phyloP scores from a whole-genome alignment of 2,329 filamentous ascomycete species.

The Coniochaeta sp. region DNA sequence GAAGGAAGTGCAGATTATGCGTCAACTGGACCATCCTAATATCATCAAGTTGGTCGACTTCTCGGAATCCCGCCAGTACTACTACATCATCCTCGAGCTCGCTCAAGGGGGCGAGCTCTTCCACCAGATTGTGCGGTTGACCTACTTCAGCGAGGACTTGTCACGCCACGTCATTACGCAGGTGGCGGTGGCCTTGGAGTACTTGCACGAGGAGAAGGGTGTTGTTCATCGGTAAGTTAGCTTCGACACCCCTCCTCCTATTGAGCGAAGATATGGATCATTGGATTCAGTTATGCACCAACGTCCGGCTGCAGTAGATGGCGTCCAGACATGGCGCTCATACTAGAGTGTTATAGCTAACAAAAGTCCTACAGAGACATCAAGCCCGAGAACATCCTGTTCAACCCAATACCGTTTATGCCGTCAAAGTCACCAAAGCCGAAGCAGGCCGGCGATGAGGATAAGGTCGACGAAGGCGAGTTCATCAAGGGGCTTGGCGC shows the following conservation, averaged over 20 bases:
- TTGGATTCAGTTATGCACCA: too few relatives aligned
- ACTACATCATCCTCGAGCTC: conserved; percentile 94
- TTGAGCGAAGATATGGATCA: too few relatives aligned
- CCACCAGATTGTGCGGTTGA: conserved; percentile 95
- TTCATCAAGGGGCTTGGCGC: conserved; percentile 75
- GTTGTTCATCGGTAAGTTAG: conserved; percentile 92
- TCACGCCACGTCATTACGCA: conserved; percentile 92
- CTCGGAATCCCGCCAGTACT: conserved; percentile 88
- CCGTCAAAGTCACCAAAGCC: conserved; percentile 77
- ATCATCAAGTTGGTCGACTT: conserved; percentile 93
- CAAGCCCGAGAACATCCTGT: conserved; percentile 95
- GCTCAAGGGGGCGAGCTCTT: conserved; percentile 95
- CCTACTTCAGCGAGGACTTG: conserved; percentile 95
- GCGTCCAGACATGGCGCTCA: too few relatives aligned
- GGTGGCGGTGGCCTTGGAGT: conserved; percentile 89
- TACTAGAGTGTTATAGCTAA: too few relatives aligned
- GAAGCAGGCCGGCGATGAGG: conserved; percentile 81
- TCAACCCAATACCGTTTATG: conserved; percentile 76
- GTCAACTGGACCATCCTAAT: conserved; percentile 90
- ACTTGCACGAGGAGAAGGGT: conserved; percentile 88
- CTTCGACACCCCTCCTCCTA: too few relatives aligned
- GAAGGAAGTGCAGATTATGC: conserved; percentile 99
- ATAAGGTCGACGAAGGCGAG: conserved; percentile 95
- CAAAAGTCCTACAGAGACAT: conserved; percentile 63
- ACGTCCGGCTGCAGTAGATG: too few relatives aligned